These are phyloP conservation scores for Tetracentron sinense DNA, from an alignment of 164 flowering plant genomes.

Conservation along the genomic window DNA sequence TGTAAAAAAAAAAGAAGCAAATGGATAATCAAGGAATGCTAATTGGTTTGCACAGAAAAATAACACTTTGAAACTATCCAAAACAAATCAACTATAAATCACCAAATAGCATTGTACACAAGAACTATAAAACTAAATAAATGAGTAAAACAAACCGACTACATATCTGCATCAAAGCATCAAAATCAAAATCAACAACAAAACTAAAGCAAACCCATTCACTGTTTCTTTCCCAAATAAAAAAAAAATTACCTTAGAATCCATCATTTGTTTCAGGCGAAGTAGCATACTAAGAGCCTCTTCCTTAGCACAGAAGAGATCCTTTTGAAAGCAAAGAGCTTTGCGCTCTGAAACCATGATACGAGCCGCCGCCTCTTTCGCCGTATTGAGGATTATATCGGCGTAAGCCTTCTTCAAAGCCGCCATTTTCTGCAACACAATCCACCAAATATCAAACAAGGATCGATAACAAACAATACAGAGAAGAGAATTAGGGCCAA, in stretches of 20 bases:
- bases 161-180: neutral
- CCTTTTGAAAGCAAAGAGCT: conserved; percentile 49
- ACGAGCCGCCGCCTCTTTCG: conserved; percentile 84
- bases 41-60: neutral
- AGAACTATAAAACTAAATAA: neutral
- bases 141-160: neutral
- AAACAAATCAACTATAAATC: neutral
- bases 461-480: neutral
- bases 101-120: conserved; percentile 1
- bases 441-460: neutral
- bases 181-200: conserved; percentile 3
- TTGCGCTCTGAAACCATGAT: conserved; percentile 67
- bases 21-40: neutral
- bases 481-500: neutral
- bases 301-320: conserved; percentile 49
- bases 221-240: neutral
- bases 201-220: neutral
- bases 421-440: conserved; percentile 44
- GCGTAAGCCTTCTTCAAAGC: conserved; percentile 86
- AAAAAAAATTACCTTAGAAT: conserved; percentile 49
- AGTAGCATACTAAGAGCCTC: conserved; percentile 66
- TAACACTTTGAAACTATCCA: too few species aligned
- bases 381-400: conserved; percentile 69
- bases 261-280: conserved; percentile 64
- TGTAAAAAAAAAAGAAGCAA: too few species aligned